phyloP scores from a whole-genome alignment of 805 yeast species.

The Kodamaea kakaduensis region DNA sequence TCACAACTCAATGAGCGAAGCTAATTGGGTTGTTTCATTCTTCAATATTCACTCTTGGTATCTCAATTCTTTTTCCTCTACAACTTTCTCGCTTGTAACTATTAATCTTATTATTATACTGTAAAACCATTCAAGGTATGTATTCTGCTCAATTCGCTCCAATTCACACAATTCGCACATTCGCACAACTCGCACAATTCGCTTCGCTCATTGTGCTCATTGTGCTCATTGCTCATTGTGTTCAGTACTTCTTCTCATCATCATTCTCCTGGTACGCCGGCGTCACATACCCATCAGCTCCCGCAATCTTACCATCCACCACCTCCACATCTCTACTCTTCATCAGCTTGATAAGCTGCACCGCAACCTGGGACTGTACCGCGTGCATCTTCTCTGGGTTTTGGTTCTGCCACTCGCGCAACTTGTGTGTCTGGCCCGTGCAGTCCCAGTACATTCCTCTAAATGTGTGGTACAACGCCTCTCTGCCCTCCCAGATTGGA shows the following conservation, averaged over 20 bases:
- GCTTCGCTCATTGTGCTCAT: too few relatives aligned
- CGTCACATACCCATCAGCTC: constrained; percentile 18
- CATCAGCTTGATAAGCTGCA: constrained; percentile 23
- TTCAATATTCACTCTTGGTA: too few relatives aligned
- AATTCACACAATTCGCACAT: too few relatives aligned
- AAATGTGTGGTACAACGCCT: constrained; percentile 56
- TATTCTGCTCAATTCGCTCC: too few relatives aligned
- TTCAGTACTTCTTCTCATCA: constrained; percentile 18
- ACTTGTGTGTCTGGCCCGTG: constrained; percentile 69
- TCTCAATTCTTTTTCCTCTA: too few relatives aligned
- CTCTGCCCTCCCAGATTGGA: constrained; percentile 74
- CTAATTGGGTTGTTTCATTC: too few relatives aligned
- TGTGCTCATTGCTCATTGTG: too few relatives aligned
- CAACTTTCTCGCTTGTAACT: too few relatives aligned
- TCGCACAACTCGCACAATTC: too few relatives aligned
- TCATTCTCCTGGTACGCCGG: constrained; percentile 13
- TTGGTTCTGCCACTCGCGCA: constrained; percentile 68
- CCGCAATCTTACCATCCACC: constrained; percentile 22
- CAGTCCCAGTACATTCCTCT: constrained; percentile 87
- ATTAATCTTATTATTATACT: too few relatives aligned
- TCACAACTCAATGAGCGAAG: too few relatives aligned
- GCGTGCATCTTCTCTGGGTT: constrained; percentile 76
- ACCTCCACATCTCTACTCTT: constrained; percentile 14
- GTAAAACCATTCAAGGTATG: too few relatives aligned
- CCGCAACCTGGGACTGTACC: constrained; percentile 58